Conservation (phyloP, 1,284 basidiomycete genomes). For the Ceraceosorus bombacis region DNA sequence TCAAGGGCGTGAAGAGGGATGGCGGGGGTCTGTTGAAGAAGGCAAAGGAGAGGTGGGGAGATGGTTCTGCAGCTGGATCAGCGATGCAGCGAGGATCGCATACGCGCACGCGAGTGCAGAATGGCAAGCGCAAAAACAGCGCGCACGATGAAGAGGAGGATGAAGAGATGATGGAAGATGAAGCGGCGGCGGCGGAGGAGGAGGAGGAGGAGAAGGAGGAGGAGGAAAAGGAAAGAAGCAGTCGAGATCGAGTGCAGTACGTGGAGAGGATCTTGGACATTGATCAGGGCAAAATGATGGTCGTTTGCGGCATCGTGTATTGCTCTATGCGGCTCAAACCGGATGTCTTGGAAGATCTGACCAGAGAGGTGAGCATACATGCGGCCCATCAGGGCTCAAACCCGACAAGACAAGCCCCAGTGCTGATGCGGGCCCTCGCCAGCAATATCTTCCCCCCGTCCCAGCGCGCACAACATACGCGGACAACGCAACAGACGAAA, state of each 20-base stretch:
- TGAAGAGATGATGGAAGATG: conserved; percentile 7
- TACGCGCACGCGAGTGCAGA: conserved; percentile 11
- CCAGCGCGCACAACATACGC: conserved; percentile 46
- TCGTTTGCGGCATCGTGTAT: conserved; percentile 88
- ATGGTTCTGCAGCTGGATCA: conserved; percentile 12
- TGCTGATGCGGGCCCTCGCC: conserved; percentile 12
- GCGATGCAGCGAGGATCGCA: conserved; percentile 13
- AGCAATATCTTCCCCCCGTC: conserved; percentile 84
- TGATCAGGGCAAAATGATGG: conserved; percentile 73
- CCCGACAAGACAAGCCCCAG: background rate
- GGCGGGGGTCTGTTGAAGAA: conserved; percentile 23
- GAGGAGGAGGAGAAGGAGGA: conserved; percentile 8
- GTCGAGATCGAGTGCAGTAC: conserved; percentile 53
- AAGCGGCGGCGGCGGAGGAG: conserved; percentile 9
- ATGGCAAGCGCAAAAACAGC: conserved; percentile 2
- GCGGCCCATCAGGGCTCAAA: background rate
- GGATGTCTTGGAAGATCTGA: conserved; percentile 89
- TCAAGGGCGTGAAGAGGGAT: conserved; percentile 20
- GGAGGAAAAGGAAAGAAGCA: conserved; percentile 5
- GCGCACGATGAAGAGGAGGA: conserved; percentile 7
- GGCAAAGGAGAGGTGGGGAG: conserved; percentile 23
- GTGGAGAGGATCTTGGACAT: conserved; percentile 83
- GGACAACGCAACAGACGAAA: conserved; percentile 66
- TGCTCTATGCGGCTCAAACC: conserved; percentile 98
- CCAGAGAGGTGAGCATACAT: conserved; percentile 63